These are phyloP conservation scores for Suillus paluster DNA, from an alignment of 768 basidiomycete genomes.

Conservation along the genomic window DNA sequence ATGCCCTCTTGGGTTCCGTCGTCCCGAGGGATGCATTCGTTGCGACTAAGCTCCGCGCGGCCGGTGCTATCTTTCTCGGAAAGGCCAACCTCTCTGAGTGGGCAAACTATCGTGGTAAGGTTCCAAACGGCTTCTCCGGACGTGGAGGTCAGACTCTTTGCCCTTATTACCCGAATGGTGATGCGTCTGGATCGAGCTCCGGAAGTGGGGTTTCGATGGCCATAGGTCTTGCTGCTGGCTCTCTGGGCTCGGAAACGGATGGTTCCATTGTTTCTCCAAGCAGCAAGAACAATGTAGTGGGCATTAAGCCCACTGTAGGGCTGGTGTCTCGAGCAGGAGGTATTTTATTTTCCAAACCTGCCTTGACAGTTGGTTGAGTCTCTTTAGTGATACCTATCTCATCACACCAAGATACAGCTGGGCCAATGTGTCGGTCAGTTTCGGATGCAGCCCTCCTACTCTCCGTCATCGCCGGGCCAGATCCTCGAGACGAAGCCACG, in stretches of 20 bases:
- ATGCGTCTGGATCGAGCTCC: slow-evolving; percentile 47
- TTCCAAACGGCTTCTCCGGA: slow-evolving; percentile 49
- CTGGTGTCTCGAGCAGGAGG: slow-evolving; percentile 64
- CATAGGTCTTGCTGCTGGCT: slow-evolving; percentile 46
- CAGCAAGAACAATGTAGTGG: slow-evolving; percentile 46
- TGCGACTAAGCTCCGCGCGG: slow-evolving; percentile 31
- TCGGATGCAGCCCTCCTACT: slow-evolving; percentile 60
- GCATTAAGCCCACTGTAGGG: slow-evolving; percentile 61
- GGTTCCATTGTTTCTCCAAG: slow-evolving; percentile 53
- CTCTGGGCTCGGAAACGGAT: slow-evolving; percentile 52
- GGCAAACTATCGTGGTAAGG: slow-evolving; percentile 44
- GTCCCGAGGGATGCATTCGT: slow-evolving; percentile 39
- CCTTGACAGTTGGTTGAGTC: neutral
- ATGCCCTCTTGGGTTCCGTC: slow-evolving; percentile 39
- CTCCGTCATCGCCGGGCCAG: slow-evolving; percentile 52
- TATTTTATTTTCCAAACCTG: slow-evolving; percentile 18
- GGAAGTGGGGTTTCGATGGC: slow-evolving; percentile 48
- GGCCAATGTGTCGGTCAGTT: slow-evolving; percentile 57
- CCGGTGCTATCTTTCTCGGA: slow-evolving; percentile 44
- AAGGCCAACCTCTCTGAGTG: slow-evolving; percentile 52
- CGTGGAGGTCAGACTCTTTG: slow-evolving; percentile 49
- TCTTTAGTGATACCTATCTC: slow-evolving; percentile 59
- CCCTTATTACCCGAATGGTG: slow-evolving; percentile 45
- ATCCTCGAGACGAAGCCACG: slow-evolving; percentile 46
- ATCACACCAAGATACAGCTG: slow-evolving; percentile 60